These are phyloP conservation scores for Mucor lusitanicus DNA, from an alignment of 371 early-diverging fungal genomes.

Conservation along the genomic window DNA sequence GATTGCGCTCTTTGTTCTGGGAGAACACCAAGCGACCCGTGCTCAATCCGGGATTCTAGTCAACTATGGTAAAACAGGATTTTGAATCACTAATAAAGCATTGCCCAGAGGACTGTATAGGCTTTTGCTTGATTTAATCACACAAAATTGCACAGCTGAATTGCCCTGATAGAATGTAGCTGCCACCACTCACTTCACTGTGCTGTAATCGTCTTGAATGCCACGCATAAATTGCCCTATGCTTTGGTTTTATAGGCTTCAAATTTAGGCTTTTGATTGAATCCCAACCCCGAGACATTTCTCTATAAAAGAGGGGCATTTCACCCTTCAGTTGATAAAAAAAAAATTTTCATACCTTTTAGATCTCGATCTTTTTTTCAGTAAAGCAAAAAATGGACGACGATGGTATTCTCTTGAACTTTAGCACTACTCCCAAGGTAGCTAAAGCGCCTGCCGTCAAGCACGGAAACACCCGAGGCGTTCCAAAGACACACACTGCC, in stretches of 20 bases:
- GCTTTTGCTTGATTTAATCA: no score
- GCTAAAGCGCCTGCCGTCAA: conserved; percentile 1
- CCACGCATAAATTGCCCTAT: neutral
- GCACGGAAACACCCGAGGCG: conserved; percentile 3
- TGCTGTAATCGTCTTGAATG: neutral
- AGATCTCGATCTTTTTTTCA: conserved; percentile 7
- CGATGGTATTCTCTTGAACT: conserved; percentile 73
- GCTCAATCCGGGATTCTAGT: conserved; percentile 28
- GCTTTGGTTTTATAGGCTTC: neutral
- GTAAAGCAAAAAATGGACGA: conserved; percentile 50
- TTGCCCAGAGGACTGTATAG: neutral
- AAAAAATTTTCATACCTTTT: conserved; percentile 3
- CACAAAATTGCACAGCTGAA: no score
- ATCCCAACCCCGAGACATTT: neutral
- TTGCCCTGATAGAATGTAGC: no score
- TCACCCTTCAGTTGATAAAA: neutral
- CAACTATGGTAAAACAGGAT: neutral
- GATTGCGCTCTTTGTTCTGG: conserved; percentile 39
- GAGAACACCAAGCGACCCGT: conserved; percentile 23
- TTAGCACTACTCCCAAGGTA: conserved; percentile 40
- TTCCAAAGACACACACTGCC: neutral
- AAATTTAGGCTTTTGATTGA: neutral
- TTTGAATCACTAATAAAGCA: neutral
- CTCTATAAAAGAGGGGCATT: neutral
- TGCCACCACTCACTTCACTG: no score